Base-by-base conservation (phyloP, 441 rosid species). In the Populus trichocarpa region DNA sequence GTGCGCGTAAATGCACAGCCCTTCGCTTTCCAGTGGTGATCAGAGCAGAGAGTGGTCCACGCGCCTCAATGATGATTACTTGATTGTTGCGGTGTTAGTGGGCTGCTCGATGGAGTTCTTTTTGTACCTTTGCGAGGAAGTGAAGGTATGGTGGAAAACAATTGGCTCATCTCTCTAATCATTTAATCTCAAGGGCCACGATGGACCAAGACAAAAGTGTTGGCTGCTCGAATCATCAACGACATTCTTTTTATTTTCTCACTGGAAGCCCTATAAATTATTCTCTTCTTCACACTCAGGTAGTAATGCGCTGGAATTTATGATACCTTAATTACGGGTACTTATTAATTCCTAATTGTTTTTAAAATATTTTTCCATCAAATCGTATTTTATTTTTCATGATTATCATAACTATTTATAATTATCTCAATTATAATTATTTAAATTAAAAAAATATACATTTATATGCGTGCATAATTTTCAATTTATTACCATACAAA, bases 1-100 rank as follows among this genome's bases (percentile, higher is more conserved):
- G 6, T 6, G 84, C 69, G 78, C 72, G 80, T 78, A 42, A 5
- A 9, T 1, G 4, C 33, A 72, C 67, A 32, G n/a, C n/a, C 42
- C 20, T 38, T 23, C 7, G 25, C 12, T 50, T 50, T 50, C 57
- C 18, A 50, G 57, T 4, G 57, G 20, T 14, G 57, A 50, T 50
- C 57, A 14, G 57, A 14, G 1, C n/a, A 6, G n/a, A 16, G n/a
- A 50, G 59, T 1, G 59, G 59, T 50, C 22, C 61, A 53, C 22
- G 61, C 61, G 61, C 61, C 22, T 53, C n/a, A 5, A 16, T 16
- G 61, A 53, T 53, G 61, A 53, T 53, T 5, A 16, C 61, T 18
- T 16, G 61, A 16, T 16, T 16, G 61, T 18, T 53, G 61, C n/a
- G 61, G 61, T 53, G n/a, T 2, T 18, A 53, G 61, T 6, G 61